Evolutionary conservation across 2,329 filamentous ascomycete genomes (phyloP), one percentile per base, ranked within the genome.

Genomic region (Lecanicillium sp.): DNA sequence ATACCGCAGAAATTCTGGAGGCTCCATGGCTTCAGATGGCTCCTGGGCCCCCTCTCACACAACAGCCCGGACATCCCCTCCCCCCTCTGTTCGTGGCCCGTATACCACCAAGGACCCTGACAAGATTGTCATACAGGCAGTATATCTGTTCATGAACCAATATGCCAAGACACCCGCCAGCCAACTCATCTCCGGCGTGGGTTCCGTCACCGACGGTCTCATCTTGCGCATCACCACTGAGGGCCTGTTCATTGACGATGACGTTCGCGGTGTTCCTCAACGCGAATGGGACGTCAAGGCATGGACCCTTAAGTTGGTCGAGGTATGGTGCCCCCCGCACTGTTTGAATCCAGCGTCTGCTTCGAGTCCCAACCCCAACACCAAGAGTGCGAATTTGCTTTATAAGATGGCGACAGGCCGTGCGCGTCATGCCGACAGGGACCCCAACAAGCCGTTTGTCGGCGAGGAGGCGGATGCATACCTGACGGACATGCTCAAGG

Each of bases 251-350:
- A 93, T 98, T 61, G 93, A 98, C 64, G 93, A 98, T 65, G 93
- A 97, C 64, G 80, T 96, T 44, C 83, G 90, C 37, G 83, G 83
- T 52, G 88, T 96, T 14, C 84, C 88, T n/a, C 90, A 97, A 68
- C 83, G 93, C 51, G 93, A 98, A 69, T 98, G 93, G 93, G 93
- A 98, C 65, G 83, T 97, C 62, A 97, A 97, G 67, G 90, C 91
- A 21, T 97, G 93, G 93, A 95, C 90, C 36, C 79, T 98, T 68
- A 96, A 95, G 70, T 73, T 86, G 55, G 82, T 94, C 66, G 93
- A 97, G 78, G 84, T 93, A 72, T 88, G 85, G 81, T 90, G 84
- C 63, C 80, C 82, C 61, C 75, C 79, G 60, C 79, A 84, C 65
- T 79, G 70, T 64, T 70, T 78, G 63, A 71, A 70, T 62, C 63